A percentile compares a stretch with the other conserved stretches of the same genome.
Evolutionary conservation across 2,329 filamentous ascomycete species (phyloP).

Genomic region (Aspergillus terreus): DNA sequence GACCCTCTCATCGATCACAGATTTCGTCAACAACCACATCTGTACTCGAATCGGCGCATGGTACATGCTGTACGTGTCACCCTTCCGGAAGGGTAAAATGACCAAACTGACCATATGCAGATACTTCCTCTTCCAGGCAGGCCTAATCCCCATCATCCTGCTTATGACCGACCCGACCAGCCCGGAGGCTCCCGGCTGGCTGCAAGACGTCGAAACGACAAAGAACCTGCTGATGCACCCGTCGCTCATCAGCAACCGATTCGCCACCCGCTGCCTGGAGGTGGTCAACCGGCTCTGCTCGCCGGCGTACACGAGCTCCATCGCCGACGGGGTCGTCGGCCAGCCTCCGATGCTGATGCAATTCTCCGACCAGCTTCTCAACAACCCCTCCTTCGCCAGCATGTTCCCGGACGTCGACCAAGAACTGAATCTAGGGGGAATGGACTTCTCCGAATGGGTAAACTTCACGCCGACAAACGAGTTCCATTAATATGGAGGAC

Average conservation of each 20-base stretch:
- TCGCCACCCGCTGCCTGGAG: constrained; percentile 38
- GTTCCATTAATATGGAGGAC: constrained; percentile 5
- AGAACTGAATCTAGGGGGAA: constrained; percentile 26
- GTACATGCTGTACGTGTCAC: constrained; percentile 39
- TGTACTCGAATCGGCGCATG: constrained; percentile 41
- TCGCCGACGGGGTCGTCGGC: constrained; percentile 12
- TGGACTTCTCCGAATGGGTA: constrained; percentile 41
- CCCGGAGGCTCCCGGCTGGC: constrained; percentile 33
- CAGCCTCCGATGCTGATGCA: constrained; percentile 31
- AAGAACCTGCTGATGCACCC: constrained; percentile 38
- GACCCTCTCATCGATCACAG: constrained; percentile 40
- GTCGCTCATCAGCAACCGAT: constrained; percentile 35
- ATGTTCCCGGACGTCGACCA: constrained; percentile 35
- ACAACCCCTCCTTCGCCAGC: constrained; percentile 30
- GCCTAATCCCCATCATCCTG: constrained; percentile 41
- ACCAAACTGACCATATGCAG: constrained; percentile 10
- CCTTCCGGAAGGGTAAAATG: neutral
- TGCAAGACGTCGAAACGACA: constrained; percentile 39
- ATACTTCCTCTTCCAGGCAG: constrained; percentile 46
- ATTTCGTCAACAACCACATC: constrained; percentile 39
- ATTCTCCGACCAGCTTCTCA: constrained; percentile 36
- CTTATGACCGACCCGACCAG: constrained; percentile 41
- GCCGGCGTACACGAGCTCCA: constrained; percentile 21
- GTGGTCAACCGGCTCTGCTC: constrained; percentile 38
- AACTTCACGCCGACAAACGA: constrained; percentile 30